Percentiles rank a stretch among this genome's conserved stretches.
Conservation (phyloP, 805 yeast genomes). For the Zygosaccharomyces gambellarensis region DNA sequence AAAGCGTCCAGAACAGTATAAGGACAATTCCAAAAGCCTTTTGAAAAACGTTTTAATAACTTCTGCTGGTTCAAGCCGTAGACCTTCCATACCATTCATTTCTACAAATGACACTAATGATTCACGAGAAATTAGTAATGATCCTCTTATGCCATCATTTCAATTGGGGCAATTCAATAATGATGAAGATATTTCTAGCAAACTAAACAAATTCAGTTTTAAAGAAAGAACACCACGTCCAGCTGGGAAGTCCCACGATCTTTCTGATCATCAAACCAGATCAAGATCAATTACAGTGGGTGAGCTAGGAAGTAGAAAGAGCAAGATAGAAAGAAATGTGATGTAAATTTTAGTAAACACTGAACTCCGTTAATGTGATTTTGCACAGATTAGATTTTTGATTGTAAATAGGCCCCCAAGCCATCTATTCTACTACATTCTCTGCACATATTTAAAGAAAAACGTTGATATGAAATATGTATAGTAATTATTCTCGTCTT, state of each 20-base stretch:
- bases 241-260: not conserved
- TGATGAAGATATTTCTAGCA: not conserved
- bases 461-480: not conserved
- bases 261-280: constrained; percentile 5
- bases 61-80: constrained; percentile 12
- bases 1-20: constrained; percentile 9
- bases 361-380: not conserved
- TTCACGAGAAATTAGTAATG: not conserved
- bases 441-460: no score
- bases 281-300: constrained; percentile 12
- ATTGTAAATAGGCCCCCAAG: no score
- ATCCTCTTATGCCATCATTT: not conserved
- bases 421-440: no score
- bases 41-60: constrained; percentile 16
- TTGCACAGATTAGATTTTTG: not conserved
- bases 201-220: constrained; percentile 1
- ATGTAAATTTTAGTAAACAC: not conserved
- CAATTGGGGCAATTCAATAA: not conserved
- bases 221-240: not conserved
- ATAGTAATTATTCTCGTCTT: not conserved
- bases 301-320: constrained; percentile 2
- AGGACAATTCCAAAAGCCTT: constrained; percentile 16
- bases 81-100: constrained; percentile 14
- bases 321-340: not conserved
- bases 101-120: not conserved